A percentile compares a stretch with the other conserved stretches of the same genome.
These are phyloP conservation scores for Yarrowia osloensis DNA, from an alignment of 805 yeast genomes.

Conservation along the genomic window DNA sequence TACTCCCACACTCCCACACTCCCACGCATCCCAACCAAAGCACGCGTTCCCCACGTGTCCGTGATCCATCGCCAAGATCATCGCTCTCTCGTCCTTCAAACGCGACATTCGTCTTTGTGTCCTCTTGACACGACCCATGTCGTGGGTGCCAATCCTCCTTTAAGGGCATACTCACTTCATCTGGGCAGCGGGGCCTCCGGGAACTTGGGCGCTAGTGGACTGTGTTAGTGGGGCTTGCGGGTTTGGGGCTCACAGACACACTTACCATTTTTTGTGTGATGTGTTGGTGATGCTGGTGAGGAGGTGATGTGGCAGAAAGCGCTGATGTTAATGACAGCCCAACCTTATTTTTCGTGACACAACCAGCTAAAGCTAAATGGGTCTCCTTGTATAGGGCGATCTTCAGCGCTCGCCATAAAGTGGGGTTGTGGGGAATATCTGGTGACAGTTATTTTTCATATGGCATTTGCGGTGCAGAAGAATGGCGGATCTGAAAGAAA, in stretches of 20 bases:
- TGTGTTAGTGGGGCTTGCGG: constrained; percentile 9
- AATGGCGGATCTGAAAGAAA: no score
- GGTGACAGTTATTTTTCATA: no score
- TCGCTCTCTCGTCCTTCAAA: background rate
- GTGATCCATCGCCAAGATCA: background rate
- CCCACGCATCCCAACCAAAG: no score
- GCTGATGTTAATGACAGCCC: background rate
- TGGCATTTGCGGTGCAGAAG: no score
- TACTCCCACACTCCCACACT: no score
- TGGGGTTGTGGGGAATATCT: background rate
- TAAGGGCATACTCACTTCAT: constrained; percentile 20
- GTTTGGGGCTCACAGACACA: background rate
- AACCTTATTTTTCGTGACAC: constrained; percentile 3
- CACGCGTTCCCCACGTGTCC: background rate
- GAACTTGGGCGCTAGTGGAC: constrained; percentile 29
- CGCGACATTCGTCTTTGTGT: background rate
- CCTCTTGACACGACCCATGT: background rate
- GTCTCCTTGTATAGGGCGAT: no score
- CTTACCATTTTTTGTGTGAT: constrained; percentile 22
- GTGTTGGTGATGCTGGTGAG: constrained; percentile 18
- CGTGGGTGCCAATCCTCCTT: background rate
- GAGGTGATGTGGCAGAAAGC: constrained; percentile 28
- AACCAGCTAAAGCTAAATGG: background rate
- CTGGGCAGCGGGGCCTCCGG: constrained; percentile 32
- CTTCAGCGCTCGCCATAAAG: background rate